phyloP scores from a whole-genome alignment of 208 protist species.

The Crithidia expoeki region DNA sequence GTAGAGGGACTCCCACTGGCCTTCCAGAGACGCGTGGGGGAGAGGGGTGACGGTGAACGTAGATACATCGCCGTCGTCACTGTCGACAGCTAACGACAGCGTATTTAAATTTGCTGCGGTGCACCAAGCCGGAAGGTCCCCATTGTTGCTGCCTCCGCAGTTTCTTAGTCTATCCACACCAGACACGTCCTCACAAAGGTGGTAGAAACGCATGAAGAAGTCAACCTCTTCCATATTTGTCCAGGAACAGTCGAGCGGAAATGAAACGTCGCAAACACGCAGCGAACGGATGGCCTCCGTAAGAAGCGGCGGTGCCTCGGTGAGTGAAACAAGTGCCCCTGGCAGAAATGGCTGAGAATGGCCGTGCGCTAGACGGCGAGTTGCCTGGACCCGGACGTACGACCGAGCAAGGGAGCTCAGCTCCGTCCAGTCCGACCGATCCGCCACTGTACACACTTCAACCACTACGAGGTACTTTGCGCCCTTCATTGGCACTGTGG shows the following conservation, averaged over 20 bases:
- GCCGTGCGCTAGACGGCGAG: constrained; percentile 4
- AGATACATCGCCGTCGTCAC: constrained; percentile 30
- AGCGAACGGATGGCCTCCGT: constrained; percentile 35
- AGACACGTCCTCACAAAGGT: constrained; percentile 1
- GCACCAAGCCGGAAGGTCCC: constrained; percentile 7
- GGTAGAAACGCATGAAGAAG: constrained; percentile 29
- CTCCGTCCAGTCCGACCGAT: constrained; percentile 39
- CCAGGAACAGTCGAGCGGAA: constrained; percentile 27
- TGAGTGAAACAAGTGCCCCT: constrained; percentile 38
- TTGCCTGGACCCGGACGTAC: constrained; percentile 37
- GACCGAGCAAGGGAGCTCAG: constrained; percentile 29
- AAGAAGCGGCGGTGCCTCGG: constrained; percentile 28
- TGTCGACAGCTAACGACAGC: constrained; percentile 3
- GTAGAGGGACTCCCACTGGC: constrained; percentile 87
- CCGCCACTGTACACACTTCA: constrained; percentile 51
- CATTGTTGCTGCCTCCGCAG: background rate
- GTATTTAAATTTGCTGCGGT: background rate
- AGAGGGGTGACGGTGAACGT: constrained; percentile 61
- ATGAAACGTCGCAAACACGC: constrained; percentile 63
- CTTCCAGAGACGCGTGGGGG: constrained; percentile 75
- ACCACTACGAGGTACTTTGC: constrained; percentile 33
- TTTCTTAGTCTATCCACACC: background rate
- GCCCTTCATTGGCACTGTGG: background rate
- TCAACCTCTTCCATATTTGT: constrained; percentile 22
- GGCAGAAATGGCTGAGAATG: constrained; percentile 30